phyloP scores from a whole-genome alignment of 495 filamentous ascomycete genomes.

The Neurospora cerealis region DNA sequence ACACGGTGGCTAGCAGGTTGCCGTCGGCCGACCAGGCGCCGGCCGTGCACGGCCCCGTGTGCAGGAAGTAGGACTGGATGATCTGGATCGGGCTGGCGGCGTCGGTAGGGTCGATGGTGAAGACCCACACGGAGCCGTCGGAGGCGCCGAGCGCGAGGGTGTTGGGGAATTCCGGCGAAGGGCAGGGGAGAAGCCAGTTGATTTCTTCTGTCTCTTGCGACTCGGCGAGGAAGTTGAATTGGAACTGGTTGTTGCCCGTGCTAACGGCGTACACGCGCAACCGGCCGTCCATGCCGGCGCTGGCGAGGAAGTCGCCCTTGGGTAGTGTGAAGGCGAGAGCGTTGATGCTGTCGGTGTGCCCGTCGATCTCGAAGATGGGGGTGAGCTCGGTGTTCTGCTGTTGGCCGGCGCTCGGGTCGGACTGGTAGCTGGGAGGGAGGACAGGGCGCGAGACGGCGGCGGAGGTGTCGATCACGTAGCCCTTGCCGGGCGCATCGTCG shows the following conservation, averaged over 20 bases:
- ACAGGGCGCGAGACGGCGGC: slow-evolving; percentile 42
- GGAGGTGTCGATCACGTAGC: slow-evolving; percentile 69
- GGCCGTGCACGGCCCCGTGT: slow-evolving; percentile 78
- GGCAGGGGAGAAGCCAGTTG: slow-evolving; percentile 80
- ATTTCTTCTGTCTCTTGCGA: slow-evolving; percentile 82
- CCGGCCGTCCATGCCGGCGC: slow-evolving; percentile 75
- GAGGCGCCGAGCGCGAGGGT: slow-evolving; percentile 81
- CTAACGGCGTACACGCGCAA: slow-evolving; percentile 58
- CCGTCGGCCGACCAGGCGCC: slow-evolving; percentile 88
- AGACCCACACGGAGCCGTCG: slow-evolving; percentile 95
- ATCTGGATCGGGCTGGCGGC: slow-evolving; percentile 53
- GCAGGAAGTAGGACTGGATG: slow-evolving; percentile 81
- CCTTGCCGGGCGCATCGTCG: slow-evolving; percentile 47
- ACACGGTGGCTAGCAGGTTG: slow-evolving; percentile 78
- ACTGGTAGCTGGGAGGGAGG: slow-evolving; percentile 53
- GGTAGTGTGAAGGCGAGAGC: slow-evolving; percentile 76
- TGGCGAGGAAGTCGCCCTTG: slow-evolving; percentile 71
- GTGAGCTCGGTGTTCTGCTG: slow-evolving; percentile 42
- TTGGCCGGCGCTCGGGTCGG: slow-evolving; percentile 54
- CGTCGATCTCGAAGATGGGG: slow-evolving; percentile 59
- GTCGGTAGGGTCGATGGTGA: slow-evolving; percentile 62
- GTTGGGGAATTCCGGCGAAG: slow-evolving; percentile 57
- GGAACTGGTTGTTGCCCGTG: slow-evolving; percentile 58
- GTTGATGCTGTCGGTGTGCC: slow-evolving; percentile 87
- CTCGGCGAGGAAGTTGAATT: slow-evolving; percentile 64